Conservation (phyloP, 2,329 filamentous ascomycete genomes). For the Didymella lethalis region DNA sequence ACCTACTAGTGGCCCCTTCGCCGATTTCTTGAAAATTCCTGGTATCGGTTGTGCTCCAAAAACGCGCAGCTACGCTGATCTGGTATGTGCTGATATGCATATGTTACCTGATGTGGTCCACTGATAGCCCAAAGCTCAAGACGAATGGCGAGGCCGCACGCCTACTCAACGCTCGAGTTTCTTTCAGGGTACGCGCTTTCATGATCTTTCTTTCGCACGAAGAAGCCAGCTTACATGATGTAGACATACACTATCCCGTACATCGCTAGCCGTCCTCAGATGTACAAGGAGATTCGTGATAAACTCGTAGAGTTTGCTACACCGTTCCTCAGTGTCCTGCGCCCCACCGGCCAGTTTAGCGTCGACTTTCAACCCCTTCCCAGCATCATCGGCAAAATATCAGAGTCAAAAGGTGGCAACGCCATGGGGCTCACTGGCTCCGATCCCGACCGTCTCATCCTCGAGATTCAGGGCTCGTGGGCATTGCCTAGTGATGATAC, state of each 20-base stretch:
- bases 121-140: slow-evolving; percentile 2
- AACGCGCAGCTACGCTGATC: slow-evolving; percentile 43
- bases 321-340: slow-evolving; percentile 31
- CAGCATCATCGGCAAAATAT: slow-evolving; percentile 27
- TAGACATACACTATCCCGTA: slow-evolving; percentile 39
- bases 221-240: slow-evolving; percentile 12
- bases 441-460: slow-evolving; percentile 32
- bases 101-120: not conserved
- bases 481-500: slow-evolving; percentile 26
- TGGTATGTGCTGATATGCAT: slow-evolving; percentile 29
- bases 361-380: slow-evolving; percentile 39
- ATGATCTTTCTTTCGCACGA: not conserved
- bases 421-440: slow-evolving; percentile 35
- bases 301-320: slow-evolving; percentile 38
- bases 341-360: slow-evolving; percentile 29
- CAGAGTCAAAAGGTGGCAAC: slow-evolving; percentile 33
- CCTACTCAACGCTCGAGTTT: slow-evolving; percentile 2
- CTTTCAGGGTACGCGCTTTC: not conserved
- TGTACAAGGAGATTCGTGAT: slow-evolving; percentile 48
- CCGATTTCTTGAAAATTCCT: slow-evolving; percentile 44
- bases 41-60: slow-evolving; percentile 30
- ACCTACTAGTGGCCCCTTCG: slow-evolving; percentile 44
- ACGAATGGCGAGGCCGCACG: slow-evolving; percentile 4
- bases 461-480: slow-evolving; percentile 36
- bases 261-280: slow-evolving; percentile 37